A percentile compares a stretch with the other conserved stretches of the same genome.
Evolutionary conservation across 768 basidiomycete genomes (phyloP).

Genomic region (Russula compacta): DNA sequence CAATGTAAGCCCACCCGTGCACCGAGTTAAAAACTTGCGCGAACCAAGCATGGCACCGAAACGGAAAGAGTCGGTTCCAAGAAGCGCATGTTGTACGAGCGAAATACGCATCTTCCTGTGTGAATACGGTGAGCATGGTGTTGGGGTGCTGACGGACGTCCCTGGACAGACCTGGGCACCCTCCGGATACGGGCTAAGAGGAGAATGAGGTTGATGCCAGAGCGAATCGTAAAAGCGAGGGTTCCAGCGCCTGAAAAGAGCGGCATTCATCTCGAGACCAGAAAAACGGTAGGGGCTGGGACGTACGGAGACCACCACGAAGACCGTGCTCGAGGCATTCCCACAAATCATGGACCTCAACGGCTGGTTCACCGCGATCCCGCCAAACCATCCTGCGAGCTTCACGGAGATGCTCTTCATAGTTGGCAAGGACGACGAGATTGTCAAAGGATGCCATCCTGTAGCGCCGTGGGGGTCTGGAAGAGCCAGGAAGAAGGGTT

Average conservation of each 20-base stretch:
- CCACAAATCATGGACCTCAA: constrained; percentile 51
- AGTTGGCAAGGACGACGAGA: constrained; percentile 75
- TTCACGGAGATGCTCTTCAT: constrained; percentile 63
- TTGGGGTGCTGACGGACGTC: background rate
- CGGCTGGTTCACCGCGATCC: constrained; percentile 67
- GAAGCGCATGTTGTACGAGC: constrained; percentile 73
- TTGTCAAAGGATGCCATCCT: constrained; percentile 77
- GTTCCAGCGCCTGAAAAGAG: constrained; percentile 60
- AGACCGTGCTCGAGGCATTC: constrained; percentile 66
- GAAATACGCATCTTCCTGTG: constrained; percentile 52
- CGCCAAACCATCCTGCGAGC: constrained; percentile 79
- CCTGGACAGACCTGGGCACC: background rate
- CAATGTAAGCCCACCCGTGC: background rate
- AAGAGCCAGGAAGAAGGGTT: constrained; percentile 34
- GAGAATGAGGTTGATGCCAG: constrained; percentile 74
- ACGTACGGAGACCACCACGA: constrained; percentile 63
- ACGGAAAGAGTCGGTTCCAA: constrained; percentile 72
- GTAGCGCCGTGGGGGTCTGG: constrained; percentile 37
- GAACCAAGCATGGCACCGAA: constrained; percentile 85
- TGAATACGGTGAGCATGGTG: background rate
- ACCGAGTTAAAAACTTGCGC: background rate
- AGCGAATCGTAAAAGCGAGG: constrained; percentile 74
- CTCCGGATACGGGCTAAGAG: constrained; percentile 59
- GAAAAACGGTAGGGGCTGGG: background rate
- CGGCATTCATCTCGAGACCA: background rate